Conservation (phyloP, 805 yeast species). For the Saturnispora saitoi region DNA sequence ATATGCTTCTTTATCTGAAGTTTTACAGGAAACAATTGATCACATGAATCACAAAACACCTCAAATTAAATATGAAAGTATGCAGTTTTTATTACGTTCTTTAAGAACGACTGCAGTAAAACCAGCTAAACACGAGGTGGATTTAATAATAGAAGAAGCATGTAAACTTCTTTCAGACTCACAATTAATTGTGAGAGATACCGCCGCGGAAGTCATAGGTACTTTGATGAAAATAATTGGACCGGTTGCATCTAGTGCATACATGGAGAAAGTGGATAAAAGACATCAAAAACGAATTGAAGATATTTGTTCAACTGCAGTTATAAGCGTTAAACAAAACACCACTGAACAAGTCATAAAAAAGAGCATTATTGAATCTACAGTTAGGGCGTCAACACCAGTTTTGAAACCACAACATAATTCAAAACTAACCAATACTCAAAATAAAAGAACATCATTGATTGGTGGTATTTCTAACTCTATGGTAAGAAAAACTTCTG, state of each 20-base stretch:
- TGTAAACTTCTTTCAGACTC: conserved; percentile 71
- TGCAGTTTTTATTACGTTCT: conserved; percentile 56
- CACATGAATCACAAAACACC: conserved; percentile 76
- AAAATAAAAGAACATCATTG: conserved; percentile 1
- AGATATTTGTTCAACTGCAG: conserved; percentile 46
- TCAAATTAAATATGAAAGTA: conserved; percentile 64
- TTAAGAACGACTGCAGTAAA: conserved; percentile 39
- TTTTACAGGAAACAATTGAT: conserved; percentile 50
- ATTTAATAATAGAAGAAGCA: conserved; percentile 45
- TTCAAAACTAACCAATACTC: background rate
- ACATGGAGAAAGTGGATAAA: conserved; percentile 64
- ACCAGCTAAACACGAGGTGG: conserved; percentile 49
- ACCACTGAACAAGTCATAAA: background rate
- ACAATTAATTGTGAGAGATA: conserved; percentile 73
- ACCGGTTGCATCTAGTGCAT: conserved; percentile 50
- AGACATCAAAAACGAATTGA: conserved; percentile 57
- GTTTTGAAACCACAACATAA: background rate
- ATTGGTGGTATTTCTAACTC: background rate
- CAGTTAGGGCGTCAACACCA: background rate
- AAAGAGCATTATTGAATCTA: background rate
- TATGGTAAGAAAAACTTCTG: background rate
- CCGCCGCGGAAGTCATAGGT: conserved; percentile 72
- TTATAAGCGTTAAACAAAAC: conserved; percentile 37
- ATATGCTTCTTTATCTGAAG: conserved; percentile 41
- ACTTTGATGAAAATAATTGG: conserved; percentile 79